These are phyloP conservation scores for Lichenothelia convexa DNA, from an alignment of 495 filamentous ascomycete genomes.

Conservation along the genomic window DNA sequence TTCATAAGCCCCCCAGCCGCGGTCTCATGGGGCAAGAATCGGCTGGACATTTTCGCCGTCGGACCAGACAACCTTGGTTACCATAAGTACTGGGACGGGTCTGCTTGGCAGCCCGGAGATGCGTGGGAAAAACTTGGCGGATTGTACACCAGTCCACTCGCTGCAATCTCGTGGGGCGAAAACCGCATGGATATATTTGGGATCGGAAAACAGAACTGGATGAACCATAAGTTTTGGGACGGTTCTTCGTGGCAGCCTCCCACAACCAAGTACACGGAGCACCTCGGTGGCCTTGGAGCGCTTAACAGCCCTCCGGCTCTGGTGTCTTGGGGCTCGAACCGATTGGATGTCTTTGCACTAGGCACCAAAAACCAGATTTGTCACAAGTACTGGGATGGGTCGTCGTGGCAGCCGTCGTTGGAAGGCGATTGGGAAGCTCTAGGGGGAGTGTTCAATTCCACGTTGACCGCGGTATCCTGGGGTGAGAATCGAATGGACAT, in stretches of 20 bases:
- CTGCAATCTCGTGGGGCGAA: constrained; percentile 7
- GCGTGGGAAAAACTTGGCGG: constrained; percentile 18
- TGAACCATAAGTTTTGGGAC: constrained; percentile 21
- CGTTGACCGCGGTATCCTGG: constrained; percentile 15
- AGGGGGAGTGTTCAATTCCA: constrained; percentile 8
- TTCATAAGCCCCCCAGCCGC: background rate
- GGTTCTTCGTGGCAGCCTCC: constrained; percentile 12
- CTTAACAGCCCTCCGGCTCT: constrained; percentile 9
- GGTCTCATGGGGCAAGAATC: constrained; percentile 1
- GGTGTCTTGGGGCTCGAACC: constrained; percentile 15
- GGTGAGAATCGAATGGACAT: constrained; percentile 11
- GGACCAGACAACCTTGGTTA: constrained; percentile 1
- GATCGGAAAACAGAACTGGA: constrained; percentile 5
- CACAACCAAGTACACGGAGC: constrained; percentile 10
- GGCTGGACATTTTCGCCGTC: constrained; percentile 3
- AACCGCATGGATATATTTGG: constrained; percentile 21
- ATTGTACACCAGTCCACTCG: constrained; percentile 5
- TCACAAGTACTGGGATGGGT: constrained; percentile 6
- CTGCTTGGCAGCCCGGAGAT: background rate
- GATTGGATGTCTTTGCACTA: constrained; percentile 3
- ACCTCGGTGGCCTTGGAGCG: constrained; percentile 11
- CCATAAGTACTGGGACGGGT: constrained; percentile 1
- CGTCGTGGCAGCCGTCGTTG: constrained; percentile 7
- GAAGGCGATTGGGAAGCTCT: constrained; percentile 13
- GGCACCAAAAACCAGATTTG: constrained; percentile 1